A percentile compares a stretch with the other conserved stretches of the same genome.
phyloP scores from a whole-genome alignment of 2,329 filamentous ascomycete genomes.

The Diplocarpon rosae region DNA sequence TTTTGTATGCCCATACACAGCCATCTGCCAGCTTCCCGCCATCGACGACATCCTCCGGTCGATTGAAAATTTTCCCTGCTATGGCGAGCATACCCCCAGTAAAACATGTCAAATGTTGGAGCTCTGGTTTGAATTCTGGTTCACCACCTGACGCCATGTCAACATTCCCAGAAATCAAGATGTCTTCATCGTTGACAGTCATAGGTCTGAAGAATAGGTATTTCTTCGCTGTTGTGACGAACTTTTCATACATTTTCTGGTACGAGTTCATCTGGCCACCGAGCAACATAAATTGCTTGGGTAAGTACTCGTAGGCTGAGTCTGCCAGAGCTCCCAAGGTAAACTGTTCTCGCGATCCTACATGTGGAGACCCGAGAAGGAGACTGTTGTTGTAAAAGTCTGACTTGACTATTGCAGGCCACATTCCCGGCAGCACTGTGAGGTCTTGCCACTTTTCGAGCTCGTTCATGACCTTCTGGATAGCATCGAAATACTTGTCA shows the following conservation, averaged over 20 bases:
- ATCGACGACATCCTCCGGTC: conserved; percentile 41
- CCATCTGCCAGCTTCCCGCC: conserved; percentile 49
- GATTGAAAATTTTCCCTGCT: conserved; percentile 49
- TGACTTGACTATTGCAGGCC: conserved; percentile 44
- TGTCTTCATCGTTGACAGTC: conserved; percentile 28
- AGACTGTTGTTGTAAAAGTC: conserved; percentile 28
- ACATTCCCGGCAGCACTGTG: conserved; percentile 51
- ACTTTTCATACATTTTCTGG: conserved; percentile 33
- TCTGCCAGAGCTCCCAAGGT: conserved; percentile 46
- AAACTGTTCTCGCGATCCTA: conserved; percentile 44
- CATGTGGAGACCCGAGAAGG: conserved; percentile 33
- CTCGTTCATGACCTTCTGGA: conserved; percentile 45
- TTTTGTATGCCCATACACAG: conserved; percentile 51
- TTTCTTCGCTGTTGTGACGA: conserved; percentile 36
- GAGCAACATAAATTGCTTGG: conserved; percentile 32
- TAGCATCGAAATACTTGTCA: conserved; percentile 50
- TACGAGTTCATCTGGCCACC: conserved; percentile 18
- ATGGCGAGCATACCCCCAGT: conserved; percentile 61
- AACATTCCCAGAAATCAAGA: conserved; percentile 40
- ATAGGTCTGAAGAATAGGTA: conserved; percentile 36
- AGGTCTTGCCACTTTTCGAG: conserved; percentile 43
- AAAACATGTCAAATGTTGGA: conserved; percentile 63
- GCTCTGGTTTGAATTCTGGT: conserved; percentile 33
- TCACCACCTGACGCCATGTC: conserved; percentile 30
- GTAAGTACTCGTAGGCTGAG: conserved; percentile 55